Evolutionary conservation across 257 asterid genomes (phyloP).

Genomic region (Buddleja alternifolia): DNA sequence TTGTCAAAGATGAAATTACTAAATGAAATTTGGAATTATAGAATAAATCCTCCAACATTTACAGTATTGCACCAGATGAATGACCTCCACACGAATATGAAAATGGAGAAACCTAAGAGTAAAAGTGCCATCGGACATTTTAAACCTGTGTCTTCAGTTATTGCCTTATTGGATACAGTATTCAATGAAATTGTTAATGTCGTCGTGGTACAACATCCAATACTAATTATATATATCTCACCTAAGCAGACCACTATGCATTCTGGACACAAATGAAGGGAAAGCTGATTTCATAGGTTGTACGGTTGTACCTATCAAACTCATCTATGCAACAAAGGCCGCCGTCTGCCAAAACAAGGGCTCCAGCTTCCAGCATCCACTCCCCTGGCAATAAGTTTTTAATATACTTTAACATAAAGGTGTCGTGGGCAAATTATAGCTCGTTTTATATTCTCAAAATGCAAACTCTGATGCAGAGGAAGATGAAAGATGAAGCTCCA

Average conservation of each 20-base stretch:
- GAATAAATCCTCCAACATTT: constrained; percentile 3
- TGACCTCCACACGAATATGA: constrained; percentile 7
- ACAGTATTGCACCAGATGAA: constrained; percentile 2
- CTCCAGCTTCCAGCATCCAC: constrained; percentile 99
- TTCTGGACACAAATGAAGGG: constrained; percentile 8
- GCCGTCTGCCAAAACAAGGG: constrained; percentile 97
- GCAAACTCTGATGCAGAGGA: neutral
- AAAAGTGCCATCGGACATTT: neutral
- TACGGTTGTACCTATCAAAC: constrained; percentile 85
- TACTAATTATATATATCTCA: constrained; percentile 8
- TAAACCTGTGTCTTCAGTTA: neutral
- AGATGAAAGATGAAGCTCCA: constrained; percentile 26
- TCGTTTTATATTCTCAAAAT: neutral
- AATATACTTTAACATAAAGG: constrained; percentile 22
- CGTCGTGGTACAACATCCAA: neutral
- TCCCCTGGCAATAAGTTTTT: constrained; percentile 65
- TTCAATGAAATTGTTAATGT: neutral
- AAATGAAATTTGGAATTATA: neutral
- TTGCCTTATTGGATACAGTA: neutral
- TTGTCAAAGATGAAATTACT: neutral
- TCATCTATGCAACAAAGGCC: constrained; percentile 99
- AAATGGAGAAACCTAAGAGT: neutral
- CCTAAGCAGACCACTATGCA: constrained; percentile 20
- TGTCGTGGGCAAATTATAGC: constrained; percentile 20
- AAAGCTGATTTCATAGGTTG: neutral